Base-by-base conservation (phyloP, 2,329 filamentous ascomycete genomes). In the Karstenula rhodostoma region DNA sequence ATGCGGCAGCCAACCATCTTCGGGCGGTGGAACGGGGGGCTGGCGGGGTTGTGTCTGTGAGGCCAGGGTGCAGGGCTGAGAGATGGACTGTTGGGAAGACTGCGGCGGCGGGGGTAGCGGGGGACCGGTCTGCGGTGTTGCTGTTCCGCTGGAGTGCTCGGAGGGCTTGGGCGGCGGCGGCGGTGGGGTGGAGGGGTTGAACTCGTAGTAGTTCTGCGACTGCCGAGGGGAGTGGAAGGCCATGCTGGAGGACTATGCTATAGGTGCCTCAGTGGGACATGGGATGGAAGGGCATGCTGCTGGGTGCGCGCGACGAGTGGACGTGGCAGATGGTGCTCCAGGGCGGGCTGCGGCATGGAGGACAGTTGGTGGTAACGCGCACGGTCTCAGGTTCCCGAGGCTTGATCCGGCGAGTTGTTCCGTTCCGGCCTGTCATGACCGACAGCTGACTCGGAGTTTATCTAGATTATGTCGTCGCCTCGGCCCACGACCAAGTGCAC, bases 1-100 rank as follows among this genome's bases (percentile, higher is more conserved):
- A 61, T 87, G 85, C 1, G 93, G 93, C 2, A 97, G 83, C 93
- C 93, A 97, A 64, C 89, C 86, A 55, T 91, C 87, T 47, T 79
- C 78, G n/a, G 79, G 78, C 56, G 71, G 71, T 57, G 67, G 69
- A 27, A 72, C 58, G 51, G 63, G 53, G 17, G 58, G 56, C 22
- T 68, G 68, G 22, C 67, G 62, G 9, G 66, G 60, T 25, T 60
- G 64, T 56, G 60, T 52, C 37, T 72, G 68, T 10, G 67, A 22
- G 6, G 63, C 64, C 47, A 70, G 66, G 40, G 66, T 35, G 51
- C 69, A 68, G 46, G 54, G 58, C 47, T 67, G 62, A 15, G 63
- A 15, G 43, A 62, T 47, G 27, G 65, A 52, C 49, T 67, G 63
- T 23, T 67, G 71, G 35, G 71, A 59, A 52, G 66, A 37, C 63